Conservation (phyloP, 345 rosid genomes). For the Gossypium sturtianum region DNA sequence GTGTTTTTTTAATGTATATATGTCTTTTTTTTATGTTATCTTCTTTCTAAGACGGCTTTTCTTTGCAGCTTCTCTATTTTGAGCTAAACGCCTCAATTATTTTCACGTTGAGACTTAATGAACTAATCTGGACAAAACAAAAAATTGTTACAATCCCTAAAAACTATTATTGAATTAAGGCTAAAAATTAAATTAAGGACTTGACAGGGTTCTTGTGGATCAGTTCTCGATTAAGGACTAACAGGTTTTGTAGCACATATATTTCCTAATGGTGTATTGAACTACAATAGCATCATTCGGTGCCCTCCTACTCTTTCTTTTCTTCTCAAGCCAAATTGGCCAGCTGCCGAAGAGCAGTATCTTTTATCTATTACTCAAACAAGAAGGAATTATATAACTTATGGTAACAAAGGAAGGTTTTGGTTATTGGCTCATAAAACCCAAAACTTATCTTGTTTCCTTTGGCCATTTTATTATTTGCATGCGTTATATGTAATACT, state of each 20-base stretch:
- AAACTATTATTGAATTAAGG: too few relatives aligned
- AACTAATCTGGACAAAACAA: conserved; percentile 36
- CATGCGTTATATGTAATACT: background rate
- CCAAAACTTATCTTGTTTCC: background rate
- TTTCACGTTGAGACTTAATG: too few relatives aligned
- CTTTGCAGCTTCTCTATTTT: conserved; percentile 98
- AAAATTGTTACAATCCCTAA: too few relatives aligned
- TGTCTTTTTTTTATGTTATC: conserved; percentile 23
- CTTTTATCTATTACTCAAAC: background rate
- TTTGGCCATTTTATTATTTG: background rate
- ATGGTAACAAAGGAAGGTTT: background rate
- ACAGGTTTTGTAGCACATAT: background rate
- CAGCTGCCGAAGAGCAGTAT: background rate
- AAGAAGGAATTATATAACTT: background rate
- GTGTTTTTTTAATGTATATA: background rate
- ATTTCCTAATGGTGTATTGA: background rate
- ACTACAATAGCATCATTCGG: background rate
- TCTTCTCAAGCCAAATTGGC: too few relatives aligned
- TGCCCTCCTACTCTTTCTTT: background rate
- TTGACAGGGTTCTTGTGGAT: background rate
- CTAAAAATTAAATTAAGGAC: too few relatives aligned
- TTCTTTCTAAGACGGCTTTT: conserved; percentile 95
- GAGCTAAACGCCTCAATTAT: conserved; percentile 80
- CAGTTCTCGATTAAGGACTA: background rate
- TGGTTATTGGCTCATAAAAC: background rate